Evolutionary conservation across 2,329 filamentous ascomycete genomes (phyloP), one percentile per base, ranked within the genome.

Genomic region (Chaetomium sp.): DNA sequence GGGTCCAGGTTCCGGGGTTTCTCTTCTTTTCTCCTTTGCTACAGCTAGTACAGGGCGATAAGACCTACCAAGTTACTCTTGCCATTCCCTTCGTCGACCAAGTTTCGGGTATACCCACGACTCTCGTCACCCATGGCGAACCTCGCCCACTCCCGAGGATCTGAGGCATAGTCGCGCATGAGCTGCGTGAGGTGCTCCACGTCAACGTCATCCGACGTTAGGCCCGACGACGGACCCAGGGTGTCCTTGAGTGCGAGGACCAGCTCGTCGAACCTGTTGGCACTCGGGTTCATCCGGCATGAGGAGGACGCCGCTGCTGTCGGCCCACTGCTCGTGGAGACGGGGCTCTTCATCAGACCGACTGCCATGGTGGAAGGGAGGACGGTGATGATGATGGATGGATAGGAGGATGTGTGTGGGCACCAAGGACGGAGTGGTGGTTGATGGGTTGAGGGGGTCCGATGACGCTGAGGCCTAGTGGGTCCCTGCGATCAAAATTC

Each of bases 71-170:
- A 62, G 63, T 79, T 80, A 65, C 74, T 76, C 61, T 79, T 78
- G 34, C 70, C 90, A 64, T 96, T 96, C 2, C 91, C 89, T 68
- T 91, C 87, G 66, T 95, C 89, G 45, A 96, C 90, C 4, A 96
- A 79, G 68, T 96, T 96, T 54, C 91, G 77, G 10, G 91, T 96
- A 70, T 96, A 96, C 1, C 81, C 80, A 64, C 85, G 78, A 60
- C 77, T 84, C 14, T 73, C 64, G 65, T 95, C 87, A n/a, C 79
- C 79, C 64, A 92, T 80, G 34, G 88, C 88, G 71, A 89, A 96
- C 59, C 76, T 78, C 52, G 74, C 68, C 91, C 91, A 96, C 54
- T 91, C 85, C 33, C 75, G 70, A 54, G 85, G 77, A 41, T 82
- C 74, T 47, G 88, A 89, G 50, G 78, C 69, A 71, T 96, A 96